Evolutionary conservation across 805 yeast genomes (phyloP), one percentile per base, ranked within the genome.

Genomic region (Candida endomychidarum): DNA sequence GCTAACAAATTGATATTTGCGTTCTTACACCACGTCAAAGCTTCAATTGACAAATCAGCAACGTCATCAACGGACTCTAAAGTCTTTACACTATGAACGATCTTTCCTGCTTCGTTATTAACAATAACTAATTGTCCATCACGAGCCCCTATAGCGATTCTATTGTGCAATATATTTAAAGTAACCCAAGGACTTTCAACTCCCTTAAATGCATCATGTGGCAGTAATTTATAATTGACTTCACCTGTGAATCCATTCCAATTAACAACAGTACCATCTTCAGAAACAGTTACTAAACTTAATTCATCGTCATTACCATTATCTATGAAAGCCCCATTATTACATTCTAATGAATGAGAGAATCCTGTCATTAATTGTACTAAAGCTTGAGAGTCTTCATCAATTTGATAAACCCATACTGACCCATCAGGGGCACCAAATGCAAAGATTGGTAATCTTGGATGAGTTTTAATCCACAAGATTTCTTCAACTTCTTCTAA

Each of bases 341-440:
- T 85, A 58, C 91, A 82, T 51, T 90, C 93, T 42, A 75, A 63
- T 42, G 85, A 80, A 63, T 91, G 98, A 14, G 83, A 79, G 56
- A 83, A 85, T 2, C 91, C 93, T 34, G 83, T 72, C 83, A 86
- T 82, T 25, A 86, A 63, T 57, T 81, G 85, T 42, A 80, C 87
- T 38, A 85, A 62, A 8, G 76, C 61, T 31, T 57, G 52, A 32
- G 56, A 33, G 11, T 44, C 38, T 37, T 83, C 70, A 43, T 77
- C 81, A 28, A 90, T 74, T 54, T 83, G 86, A 58, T 89, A 93
- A 19, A 83, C 87, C 96, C 96, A 91, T 3, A 90, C 95, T 0
- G 96, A 83, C 2, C 99, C 99, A 61, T 90, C 96, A 6, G 73
- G 69, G 16, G 88, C 91, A 46, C 98, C 97, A 57, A 86, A 87